These are phyloP conservation scores for Scopulariopsis brevicaulis DNA, from an alignment of 2,329 filamentous ascomycete species.

Conservation along the genomic window DNA sequence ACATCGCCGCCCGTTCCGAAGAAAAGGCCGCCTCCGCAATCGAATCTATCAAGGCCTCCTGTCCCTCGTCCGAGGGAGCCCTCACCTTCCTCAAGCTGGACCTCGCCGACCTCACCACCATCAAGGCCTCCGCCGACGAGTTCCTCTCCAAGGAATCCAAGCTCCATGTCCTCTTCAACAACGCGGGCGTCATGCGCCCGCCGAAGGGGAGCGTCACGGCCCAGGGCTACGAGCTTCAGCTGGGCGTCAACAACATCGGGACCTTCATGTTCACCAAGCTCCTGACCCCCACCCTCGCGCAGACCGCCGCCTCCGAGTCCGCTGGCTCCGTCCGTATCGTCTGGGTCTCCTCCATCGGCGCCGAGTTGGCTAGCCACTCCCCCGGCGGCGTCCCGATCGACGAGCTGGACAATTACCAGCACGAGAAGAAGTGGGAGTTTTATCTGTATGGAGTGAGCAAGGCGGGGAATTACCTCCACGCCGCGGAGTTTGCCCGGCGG, in stretches of 20 bases:
- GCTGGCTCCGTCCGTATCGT: conserved; percentile 18
- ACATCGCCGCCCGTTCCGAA: conserved; percentile 35
- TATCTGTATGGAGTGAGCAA: conserved; percentile 20
- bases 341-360: conserved; percentile 19
- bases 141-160: conserved; percentile 17
- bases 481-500: conserved; percentile 16
- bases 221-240: conserved; percentile 29
- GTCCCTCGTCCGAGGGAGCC: conserved; percentile 23
- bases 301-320: conserved; percentile 17
- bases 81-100: conserved; percentile 35
- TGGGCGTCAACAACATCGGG: conserved; percentile 25
- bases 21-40: conserved; percentile 34
- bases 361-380: conserved; percentile 12
- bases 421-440: conserved; percentile 10
- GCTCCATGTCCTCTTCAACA: conserved; percentile 30
- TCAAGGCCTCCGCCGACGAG: conserved; percentile 17
- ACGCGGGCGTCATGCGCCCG: conserved; percentile 30
- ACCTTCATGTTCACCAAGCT: conserved; percentile 25
- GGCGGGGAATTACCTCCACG: conserved; percentile 18
- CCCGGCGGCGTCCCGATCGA: conserved; percentile 13
- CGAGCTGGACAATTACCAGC: conserved; percentile 16
- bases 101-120: conserved; percentile 23
- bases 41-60: conserved; percentile 22
- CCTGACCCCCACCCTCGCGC: conserved; percentile 20
- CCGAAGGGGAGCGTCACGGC: conserved; percentile 26